These are phyloP conservation scores for Thinopyrum obtusiflorum DNA, from an alignment of 202 grass and related monocot species.

Conservation along the genomic window DNA sequence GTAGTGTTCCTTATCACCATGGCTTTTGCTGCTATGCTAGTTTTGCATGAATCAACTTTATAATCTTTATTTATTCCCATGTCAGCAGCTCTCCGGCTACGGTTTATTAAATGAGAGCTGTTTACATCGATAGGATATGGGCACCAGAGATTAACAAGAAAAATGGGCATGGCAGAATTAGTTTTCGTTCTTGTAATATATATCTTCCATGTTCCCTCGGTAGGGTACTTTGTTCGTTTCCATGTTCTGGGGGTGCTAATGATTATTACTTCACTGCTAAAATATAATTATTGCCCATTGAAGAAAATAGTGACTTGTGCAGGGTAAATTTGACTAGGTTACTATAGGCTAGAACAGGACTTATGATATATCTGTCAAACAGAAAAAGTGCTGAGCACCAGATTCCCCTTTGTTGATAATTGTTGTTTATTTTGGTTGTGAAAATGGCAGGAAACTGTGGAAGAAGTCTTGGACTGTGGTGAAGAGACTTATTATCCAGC, in stretches of 20 bases:
- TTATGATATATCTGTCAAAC: background rate
- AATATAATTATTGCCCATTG: background rate
- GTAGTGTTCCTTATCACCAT: conserved; percentile 21
- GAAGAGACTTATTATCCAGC: conserved; percentile 96
- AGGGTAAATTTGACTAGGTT: background rate
- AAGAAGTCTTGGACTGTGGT: conserved; percentile 65
- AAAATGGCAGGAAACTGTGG: conserved; percentile 43
- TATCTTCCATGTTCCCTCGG: background rate
- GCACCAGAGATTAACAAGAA: background rate
- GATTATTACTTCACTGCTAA: background rate
- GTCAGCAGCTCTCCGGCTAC: background rate
- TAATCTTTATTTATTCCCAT: background rate
- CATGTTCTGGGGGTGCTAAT: background rate
- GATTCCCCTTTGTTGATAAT: conserved; percentile 18
- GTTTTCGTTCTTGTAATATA: background rate
- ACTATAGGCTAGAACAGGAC: background rate
- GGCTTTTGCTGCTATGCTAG: background rate
- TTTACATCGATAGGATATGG: background rate
- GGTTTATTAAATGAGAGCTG: background rate
- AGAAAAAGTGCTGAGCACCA: background rate
- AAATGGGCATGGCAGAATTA: background rate
- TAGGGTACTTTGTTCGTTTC: background rate
- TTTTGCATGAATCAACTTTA: background rate
- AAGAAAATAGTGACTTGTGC: background rate
- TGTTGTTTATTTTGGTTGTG: conserved; percentile 25